Evolutionary conservation across 208 protist species (phyloP).

Genomic region (Trypanosoma brucei): DNA sequence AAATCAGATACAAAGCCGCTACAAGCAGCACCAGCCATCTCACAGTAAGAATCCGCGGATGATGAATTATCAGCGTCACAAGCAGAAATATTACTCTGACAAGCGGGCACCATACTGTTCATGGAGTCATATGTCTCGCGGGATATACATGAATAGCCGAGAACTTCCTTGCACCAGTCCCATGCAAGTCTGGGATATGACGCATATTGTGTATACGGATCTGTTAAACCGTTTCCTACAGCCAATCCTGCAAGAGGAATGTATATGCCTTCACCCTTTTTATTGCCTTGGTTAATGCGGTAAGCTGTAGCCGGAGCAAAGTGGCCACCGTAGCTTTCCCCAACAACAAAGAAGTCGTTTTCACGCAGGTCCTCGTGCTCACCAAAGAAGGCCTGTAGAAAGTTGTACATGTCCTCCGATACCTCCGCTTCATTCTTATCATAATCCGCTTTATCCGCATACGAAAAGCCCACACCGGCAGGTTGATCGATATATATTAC

Average conservation of each 20-base stretch:
- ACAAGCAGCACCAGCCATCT: constrained; percentile 27
- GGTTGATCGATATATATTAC: constrained; percentile 91
- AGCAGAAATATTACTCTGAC: constrained; percentile 30
- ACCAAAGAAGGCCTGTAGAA: constrained; percentile 71
- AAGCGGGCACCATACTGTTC: constrained; percentile 41
- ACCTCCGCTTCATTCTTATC: constrained; percentile 65
- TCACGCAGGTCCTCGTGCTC: constrained; percentile 26
- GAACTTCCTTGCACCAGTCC: constrained; percentile 43
- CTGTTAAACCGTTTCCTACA: constrained; percentile 89
- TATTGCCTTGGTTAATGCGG: constrained; percentile 29
- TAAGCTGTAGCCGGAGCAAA: constrained; percentile 52
- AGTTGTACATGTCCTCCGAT: constrained; percentile 85
- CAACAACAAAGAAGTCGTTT: constrained; percentile 76
- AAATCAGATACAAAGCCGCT: constrained; percentile 35
- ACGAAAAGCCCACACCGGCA: constrained; percentile 84
- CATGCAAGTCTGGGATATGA: constrained; percentile 58
- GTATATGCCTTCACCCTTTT: constrained; percentile 17
- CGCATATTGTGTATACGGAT: constrained; percentile 72
- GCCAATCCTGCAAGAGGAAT: constrained; percentile 69
- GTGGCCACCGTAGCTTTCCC: constrained; percentile 75
- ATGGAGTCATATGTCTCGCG: constrained; percentile 35
- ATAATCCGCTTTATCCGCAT: constrained; percentile 40
- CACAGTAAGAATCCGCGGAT: constrained; percentile 24
- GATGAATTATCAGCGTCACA: constrained; percentile 21
- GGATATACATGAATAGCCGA: constrained; percentile 48